Conservation (phyloP, 176 grass and related monocot genomes). For the Phoenix roebelenii region DNA sequence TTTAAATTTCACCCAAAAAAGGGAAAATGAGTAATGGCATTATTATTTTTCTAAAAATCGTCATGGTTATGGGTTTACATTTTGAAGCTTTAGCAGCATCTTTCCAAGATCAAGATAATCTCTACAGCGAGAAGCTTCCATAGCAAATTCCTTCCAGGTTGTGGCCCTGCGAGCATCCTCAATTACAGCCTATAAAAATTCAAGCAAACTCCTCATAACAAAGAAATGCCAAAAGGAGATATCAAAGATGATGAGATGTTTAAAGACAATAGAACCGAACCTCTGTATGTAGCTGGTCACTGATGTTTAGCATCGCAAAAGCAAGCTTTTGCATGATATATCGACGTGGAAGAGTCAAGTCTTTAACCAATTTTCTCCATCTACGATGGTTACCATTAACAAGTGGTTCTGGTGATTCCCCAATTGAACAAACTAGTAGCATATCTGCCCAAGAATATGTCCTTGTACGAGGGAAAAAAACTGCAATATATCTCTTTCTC, state of each 20-base stretch:
- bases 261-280: conserved; percentile 24
- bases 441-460: conserved; percentile 91
- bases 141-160: conserved; percentile 78
- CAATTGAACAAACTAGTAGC: conserved; percentile 66
- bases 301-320: conserved; percentile 68
- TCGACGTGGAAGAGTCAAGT: conserved; percentile 53
- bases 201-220: conserved; percentile 15
- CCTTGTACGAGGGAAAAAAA: conserved; percentile 89
- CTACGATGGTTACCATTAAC: conserved; percentile 74
- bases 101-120: conserved; percentile 83
- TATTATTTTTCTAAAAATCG: not conserved
- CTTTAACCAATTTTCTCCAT: conserved; percentile 84
- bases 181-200: conserved; percentile 56
- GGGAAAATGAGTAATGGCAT: not conserved
- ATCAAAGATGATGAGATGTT: not conserved
- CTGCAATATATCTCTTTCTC: conserved; percentile 72
- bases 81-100: conserved; percentile 89
- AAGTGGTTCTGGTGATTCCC: conserved; percentile 59
- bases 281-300: conserved; percentile 72
- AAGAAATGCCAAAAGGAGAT: too few relatives aligned
- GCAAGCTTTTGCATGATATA: conserved; percentile 85
- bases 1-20: not conserved
- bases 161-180: conserved; percentile 61
- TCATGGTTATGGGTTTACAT: conserved; percentile 34
- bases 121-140: conserved; percentile 60